Base-by-base conservation (phyloP, 306 rosid species). In the Heteromeles arbutifolia region DNA sequence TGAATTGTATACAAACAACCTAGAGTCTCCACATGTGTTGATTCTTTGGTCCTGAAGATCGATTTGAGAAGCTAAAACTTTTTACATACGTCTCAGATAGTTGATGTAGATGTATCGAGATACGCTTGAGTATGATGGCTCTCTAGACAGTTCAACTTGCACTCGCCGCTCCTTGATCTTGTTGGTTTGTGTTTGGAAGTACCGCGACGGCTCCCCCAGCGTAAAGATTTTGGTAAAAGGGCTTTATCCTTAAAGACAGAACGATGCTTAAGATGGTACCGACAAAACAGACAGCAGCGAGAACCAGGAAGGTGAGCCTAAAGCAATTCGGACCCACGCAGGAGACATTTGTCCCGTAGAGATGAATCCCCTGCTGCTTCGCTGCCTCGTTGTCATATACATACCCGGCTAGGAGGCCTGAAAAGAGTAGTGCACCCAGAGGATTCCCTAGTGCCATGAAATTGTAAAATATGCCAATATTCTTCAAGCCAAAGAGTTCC, bases 361-460 rank as follows among this genome's bases (percentile, higher is more conserved):
- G 75, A 39, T 74, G 65, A 22, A 71, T 31, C 50, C 82, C 83
- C 2, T 85, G 97, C 70, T 92, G 97, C 79, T 83, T 90, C 43
- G 88, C 85, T 21, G 89, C 89, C 79, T 92, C 97, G 10, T 63
- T 83, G 28, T 92, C 97, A 4, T 92, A 92, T 63, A 92, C 37
- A 26, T 84, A 74, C 39, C 96, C 97, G 14, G 97, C 96, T 41
- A 90, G 85, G 69, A 92, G 87, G 19, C 88, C 89, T 11, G 97
- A 92, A 85, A 92, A 92, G 44, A 92, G 92, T 31, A 85, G 78
- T 19, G 97, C 97, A 0, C 93, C 97, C 17, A 92, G 86, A 74
- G 96, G 96, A 62, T 92, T 92, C 67, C 90, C 96, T 74, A 92
- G 50, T 0, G 81, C 37, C 89, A 90, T 85, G 82, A 88, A 85